Base-by-base conservation (phyloP, 371 early-diverging fungal species). In the Mortierella sp. region DNA sequence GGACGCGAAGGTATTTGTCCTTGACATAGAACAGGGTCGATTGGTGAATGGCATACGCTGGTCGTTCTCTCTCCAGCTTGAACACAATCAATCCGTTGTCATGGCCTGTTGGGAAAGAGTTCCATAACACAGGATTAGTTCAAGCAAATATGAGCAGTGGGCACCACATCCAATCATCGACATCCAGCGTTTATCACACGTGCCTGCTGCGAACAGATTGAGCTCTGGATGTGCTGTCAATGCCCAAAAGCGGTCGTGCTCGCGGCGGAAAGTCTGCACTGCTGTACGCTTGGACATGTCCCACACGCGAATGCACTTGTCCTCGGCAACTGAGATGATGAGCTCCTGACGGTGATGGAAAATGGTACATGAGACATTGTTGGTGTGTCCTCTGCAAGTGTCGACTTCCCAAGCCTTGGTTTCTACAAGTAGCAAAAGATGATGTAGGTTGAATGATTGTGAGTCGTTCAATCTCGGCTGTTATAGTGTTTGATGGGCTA, bases 191-290 rank as follows among this genome's bases (percentile, higher is more conserved):
- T 21, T 19, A 65, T 57, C 41, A 47, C 29, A 52, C 59, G 50
- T 82, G 84, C 96, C 97, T 27, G 97, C 98, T 50, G 97, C 99
- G 85, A 98, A 95, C 50, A 96, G 79, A 79, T 94, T 96, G 49
- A 96, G 85, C 72, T 95, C 94, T 2, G 98, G 98, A 74, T 99
- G 98, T 29, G 95, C 90, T 0, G 94, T 91, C 51, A 99, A 70
- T 47, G 94, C 93, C 99, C 99, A 99, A 86, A 96, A 98, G 51
- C 98, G 93, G 82, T 97, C 98, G 66, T 95, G 94, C 71, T 97
- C 97, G 54, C 98, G 89, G 52, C 95, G 88, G 86, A 96, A 98
- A 0, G 95, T 95, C 60, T 94, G 94, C 34, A 97, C 85, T 21
- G 90, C 88, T 4, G 95, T 95, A 59, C 97, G 92, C 70, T 93